phyloP scores from a whole-genome alignment of 1,139 yeast species.

The Candida sanyaensis region DNA sequence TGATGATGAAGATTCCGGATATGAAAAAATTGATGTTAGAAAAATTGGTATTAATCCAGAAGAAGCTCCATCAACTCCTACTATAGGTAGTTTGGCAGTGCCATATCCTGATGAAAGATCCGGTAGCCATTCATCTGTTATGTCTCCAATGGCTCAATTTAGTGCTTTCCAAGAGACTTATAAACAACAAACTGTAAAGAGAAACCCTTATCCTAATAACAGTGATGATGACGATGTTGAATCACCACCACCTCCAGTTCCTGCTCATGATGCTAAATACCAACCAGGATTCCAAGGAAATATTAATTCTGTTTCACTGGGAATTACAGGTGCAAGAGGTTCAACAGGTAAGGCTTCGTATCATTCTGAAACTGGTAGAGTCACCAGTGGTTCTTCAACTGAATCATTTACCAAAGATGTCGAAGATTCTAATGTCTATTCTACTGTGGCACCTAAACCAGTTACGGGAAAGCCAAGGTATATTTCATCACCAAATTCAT shows the following conservation, averaged over 20 bases:
- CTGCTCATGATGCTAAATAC: conserved; percentile 18
- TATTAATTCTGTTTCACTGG: conserved; percentile 21
- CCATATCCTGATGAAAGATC: conserved; percentile 33
- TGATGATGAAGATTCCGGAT: conserved; percentile 19
- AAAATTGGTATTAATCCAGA: conserved; percentile 23
- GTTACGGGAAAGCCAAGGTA: conserved; percentile 28
- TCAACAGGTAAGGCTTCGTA: conserved; percentile 18
- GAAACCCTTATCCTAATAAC: conserved; percentile 9
- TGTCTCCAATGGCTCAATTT: conserved; percentile 55
- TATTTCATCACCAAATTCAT: conserved; percentile 36
- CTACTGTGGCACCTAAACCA: conserved; percentile 10
- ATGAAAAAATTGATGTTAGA: conserved; percentile 28
- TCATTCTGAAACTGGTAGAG: conserved; percentile 30
- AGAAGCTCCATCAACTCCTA: conserved; percentile 8
- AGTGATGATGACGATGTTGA: conserved; percentile 18
- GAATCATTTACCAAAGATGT: conserved; percentile 8
- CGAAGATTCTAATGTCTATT: conserved; percentile 2
- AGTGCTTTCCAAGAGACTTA: conserved; percentile 54
- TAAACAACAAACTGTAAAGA: conserved; percentile 16
- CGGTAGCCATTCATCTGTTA: conserved; percentile 44
- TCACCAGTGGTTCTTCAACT: conserved; percentile 14
- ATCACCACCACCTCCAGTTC: conserved; percentile 25
- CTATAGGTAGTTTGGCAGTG: conserved; percentile 18
- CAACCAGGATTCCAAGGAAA: conserved; percentile 13
- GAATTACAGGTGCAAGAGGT: conserved; percentile 22